Evolutionary conservation across 129 eudicot genomes (phyloP).

Genomic region (Solidago caesia): DNA sequence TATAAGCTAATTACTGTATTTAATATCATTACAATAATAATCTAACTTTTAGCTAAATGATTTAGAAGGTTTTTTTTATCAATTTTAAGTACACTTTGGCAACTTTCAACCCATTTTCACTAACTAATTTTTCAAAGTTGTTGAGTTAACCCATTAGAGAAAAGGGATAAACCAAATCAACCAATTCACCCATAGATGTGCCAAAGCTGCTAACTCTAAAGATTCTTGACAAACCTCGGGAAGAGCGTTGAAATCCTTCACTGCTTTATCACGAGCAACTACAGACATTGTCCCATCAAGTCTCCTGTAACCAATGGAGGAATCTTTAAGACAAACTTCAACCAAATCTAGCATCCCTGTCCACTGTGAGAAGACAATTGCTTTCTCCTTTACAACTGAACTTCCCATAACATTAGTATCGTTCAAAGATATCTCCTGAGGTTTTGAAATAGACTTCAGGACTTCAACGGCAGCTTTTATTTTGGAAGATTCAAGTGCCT

Average conservation of each 20-base stretch:
- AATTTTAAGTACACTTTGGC: background rate
- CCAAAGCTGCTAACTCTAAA: background rate
- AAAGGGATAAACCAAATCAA: background rate
- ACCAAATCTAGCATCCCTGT: conserved; percentile 94
- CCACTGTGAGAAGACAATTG: conserved; percentile 97
- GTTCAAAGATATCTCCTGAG: conserved; percentile 13
- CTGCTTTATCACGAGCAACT: conserved; percentile 82
- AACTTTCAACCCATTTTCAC: background rate
- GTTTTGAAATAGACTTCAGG: conserved; percentile 27
- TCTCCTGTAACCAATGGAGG: conserved; percentile 69
- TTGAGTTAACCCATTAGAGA: background rate
- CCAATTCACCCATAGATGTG: background rate
- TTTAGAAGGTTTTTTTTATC: background rate
- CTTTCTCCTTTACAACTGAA: conserved; percentile 59
- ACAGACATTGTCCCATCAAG: conserved; percentile 97
- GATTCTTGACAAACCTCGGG: conserved; percentile 59
- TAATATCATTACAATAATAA: background rate
- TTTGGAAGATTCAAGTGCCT: conserved; percentile 67
- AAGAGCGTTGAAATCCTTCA: conserved; percentile 77
- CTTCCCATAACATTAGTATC: conserved; percentile 13
- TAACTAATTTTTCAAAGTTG: background rate
- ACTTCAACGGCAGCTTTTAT: conserved; percentile 57
- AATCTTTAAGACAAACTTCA: conserved; percentile 68
- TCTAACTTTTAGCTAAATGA: background rate
- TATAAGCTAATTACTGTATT: background rate